Base-by-base conservation (phyloP, 2,329 filamentous ascomycete genomes). In the Cladophialophora chaetospira region DNA sequence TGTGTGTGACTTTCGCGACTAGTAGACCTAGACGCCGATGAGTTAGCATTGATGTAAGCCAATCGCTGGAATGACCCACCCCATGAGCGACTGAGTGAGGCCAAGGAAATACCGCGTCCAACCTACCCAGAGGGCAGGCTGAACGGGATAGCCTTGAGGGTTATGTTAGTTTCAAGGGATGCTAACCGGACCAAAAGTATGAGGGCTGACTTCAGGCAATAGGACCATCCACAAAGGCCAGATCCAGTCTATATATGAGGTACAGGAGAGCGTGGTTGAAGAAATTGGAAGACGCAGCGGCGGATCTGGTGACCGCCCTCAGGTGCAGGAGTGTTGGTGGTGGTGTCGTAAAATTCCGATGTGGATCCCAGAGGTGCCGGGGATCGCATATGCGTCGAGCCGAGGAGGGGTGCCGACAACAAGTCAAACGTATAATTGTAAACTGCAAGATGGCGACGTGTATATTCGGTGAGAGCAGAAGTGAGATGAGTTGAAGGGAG, bases 401-500 rank as follows among this genome's bases (percentile, higher is more conserved):
- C 58, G 54, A 55, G 51, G 40, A n/a, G n/a, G 29, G 33, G 38
- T 25, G 43, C 29, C 50, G 43, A 45, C 29, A 11, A 17, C 6
- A 43, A 19, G 10, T 29, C 3, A 49, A 31, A 50, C 83, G 69
- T 66, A 84, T 85, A 1, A 81, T 81, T 33, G 17, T 19, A 42
- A 25, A 6, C 17, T 28, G 25, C 35, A n/a, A 42, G 13, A 28
- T 28, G 35, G 26, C 44, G 17, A 47, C 28, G 44, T 13, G 23
- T 42, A 40, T 6, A 29, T 43, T 11, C 26, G 23, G 35, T 29
- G 25, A 29, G 35, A 43, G 23, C 23, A 29, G 36, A 42, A 26
- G 45, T 33, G 29, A 19, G 29, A 23, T 9, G 23, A 31, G 35
- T 42, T 38, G 23, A 23, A 42, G n/a, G 35, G 36, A 40, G 15